Conservation (phyloP, 257 asterid genomes). For the Galeopsis tetrahit region DNA sequence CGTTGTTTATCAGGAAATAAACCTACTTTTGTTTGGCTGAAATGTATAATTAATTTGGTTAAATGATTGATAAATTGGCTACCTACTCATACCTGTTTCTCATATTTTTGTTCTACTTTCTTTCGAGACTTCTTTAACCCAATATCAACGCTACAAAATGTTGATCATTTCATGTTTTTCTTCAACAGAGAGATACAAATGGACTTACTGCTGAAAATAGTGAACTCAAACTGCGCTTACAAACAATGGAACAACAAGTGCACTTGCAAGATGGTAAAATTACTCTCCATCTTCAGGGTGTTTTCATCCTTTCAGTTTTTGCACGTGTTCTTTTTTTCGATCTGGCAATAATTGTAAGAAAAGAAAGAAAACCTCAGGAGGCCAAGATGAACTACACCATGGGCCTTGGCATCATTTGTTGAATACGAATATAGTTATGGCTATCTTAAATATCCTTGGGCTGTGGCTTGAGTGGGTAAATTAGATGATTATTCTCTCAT, state of each 20-base stretch:
- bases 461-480: constrained; percentile 12
- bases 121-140: constrained; percentile 3
- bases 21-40: constrained; percentile 9
- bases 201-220: constrained; percentile 88
- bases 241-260: constrained; percentile 94
- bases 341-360: background rate
- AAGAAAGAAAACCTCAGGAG: background rate
- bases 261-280: constrained; percentile 91
- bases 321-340: background rate
- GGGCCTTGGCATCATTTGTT: constrained; percentile 16
- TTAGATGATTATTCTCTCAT: background rate
- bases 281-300: background rate
- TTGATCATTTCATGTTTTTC: constrained; percentile 29
- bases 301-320: constrained; percentile 28
- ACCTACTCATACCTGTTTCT: constrained; percentile 20
- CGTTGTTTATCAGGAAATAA: constrained; percentile 6
- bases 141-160: constrained; percentile 11
- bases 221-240: constrained; percentile 91
- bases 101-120: background rate
- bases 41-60: background rate
- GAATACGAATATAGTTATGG: constrained; percentile 13
- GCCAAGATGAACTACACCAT: background rate
- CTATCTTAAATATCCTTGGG: constrained; percentile 8
- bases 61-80: constrained; percentile 1
- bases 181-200: constrained; percentile 86